Evolutionary conservation across 306 rosid genomes (phyloP), one percentile per base, ranked within the genome.

Genomic region (Cotoneaster glaucophyllus): DNA sequence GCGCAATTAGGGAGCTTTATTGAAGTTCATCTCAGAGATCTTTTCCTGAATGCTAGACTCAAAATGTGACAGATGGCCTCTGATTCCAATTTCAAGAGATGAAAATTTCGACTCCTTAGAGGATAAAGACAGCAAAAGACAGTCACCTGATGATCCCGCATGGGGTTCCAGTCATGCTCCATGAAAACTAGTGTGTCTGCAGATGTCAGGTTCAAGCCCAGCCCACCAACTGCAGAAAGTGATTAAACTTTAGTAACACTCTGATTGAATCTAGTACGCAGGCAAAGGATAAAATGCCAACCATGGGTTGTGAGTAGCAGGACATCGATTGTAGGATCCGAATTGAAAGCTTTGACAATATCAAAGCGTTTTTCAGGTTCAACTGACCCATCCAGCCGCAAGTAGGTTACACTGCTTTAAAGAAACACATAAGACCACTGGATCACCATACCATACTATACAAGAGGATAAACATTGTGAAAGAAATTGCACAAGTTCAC

Each of bases 91-190:
- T 65, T 65, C 70, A 65, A 65, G 45, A 64, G 11, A 31, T 13
- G 14, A 63, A 65, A 31, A 34, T 65, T 28, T 65, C 5, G 1
- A 67, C 24, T n/a, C 53, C 52, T 37, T 41, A 37, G 52, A 67
- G 52, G 71, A 67, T 41, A n/a, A 26, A 61, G 69, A 73, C 26
- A 59, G 77, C 68, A 59, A 8, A 48, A 58, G 44, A 70, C 53
- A 48, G 77, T 75, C 77, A 94, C 98, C 97, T 91, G 98, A 83
- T 80, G 97, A 83, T 95, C 98, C 21, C 98, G 97, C 97, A 92
- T 92, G 34, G 97, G 98, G 85, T 95, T 95, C 98, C 98, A 95
- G 76, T 95, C 98, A 66, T 95, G 98, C 90, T 95, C 98, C 96
- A 95, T 88, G 82, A 95, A 95, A 75, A 95, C 83, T 48, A 95